phyloP scores from a whole-genome alignment of 345 rosid genomes.

The Ceriops zippeliana region DNA sequence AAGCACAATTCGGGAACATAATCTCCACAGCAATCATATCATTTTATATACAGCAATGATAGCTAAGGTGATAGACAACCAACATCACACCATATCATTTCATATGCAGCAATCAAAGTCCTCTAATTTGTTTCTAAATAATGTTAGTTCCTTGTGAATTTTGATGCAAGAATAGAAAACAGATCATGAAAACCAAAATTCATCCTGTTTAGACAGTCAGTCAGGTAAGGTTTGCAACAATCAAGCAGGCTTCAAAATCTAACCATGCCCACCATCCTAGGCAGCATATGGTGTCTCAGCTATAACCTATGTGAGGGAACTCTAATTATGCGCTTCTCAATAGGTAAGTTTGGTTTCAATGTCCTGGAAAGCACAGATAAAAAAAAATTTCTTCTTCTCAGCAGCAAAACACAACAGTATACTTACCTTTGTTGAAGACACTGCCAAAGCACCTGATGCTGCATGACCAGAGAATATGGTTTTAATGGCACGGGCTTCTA shows the following conservation, averaged over 20 bases:
- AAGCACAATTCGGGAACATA: too few relatives aligned
- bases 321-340: not conserved
- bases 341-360: not conserved
- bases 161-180: not conserved
- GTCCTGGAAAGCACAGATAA: not conserved
- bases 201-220: not conserved
- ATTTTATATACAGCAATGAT: too few relatives aligned
- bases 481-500: slow-evolving; percentile 82
- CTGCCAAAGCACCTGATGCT: slow-evolving; percentile 70
- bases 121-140: not conserved
- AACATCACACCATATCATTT: not conserved
- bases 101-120: not conserved
- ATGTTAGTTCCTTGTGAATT: not conserved
- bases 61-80: not conserved
- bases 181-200: not conserved
- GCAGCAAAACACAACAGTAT: not conserved
- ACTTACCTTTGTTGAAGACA: slow-evolving; percentile 91
- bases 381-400: not conserved
- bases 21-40: too few relatives aligned
- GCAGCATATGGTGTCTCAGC: not conserved
- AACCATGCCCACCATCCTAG: not conserved
- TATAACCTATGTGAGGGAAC: not conserved
- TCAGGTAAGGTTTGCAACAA: not conserved
- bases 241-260: not conserved
- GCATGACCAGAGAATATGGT: slow-evolving; percentile 70